Conservation (phyloP, 2,329 filamentous ascomycete species). For the Colletotrichum spaethianum region DNA sequence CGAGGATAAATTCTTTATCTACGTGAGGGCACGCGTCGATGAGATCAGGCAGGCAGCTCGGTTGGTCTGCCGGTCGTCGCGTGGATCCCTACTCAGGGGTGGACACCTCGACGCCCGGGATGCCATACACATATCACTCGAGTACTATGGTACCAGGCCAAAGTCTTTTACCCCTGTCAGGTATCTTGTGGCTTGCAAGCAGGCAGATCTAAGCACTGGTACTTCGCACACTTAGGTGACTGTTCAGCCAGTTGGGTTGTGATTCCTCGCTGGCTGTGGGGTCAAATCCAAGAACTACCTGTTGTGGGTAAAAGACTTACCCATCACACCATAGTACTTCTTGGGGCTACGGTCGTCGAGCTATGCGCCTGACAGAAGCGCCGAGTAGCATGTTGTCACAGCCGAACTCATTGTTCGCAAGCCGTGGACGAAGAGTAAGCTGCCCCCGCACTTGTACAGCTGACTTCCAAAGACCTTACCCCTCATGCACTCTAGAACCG, state of each 20-base stretch:
- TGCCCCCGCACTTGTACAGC: slow-evolving; percentile 37
- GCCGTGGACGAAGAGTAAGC: neutral
- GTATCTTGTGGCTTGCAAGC: too few species aligned
- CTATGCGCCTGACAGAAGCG: neutral
- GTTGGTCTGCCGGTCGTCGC: neutral
- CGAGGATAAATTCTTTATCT: neutral
- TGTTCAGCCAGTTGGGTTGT: too few species aligned
- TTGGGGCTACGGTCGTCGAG: neutral
- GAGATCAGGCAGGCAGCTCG: neutral
- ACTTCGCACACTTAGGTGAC: too few species aligned
- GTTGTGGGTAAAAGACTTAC: too few species aligned
- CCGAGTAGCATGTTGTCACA: neutral
- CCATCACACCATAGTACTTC: too few species aligned
- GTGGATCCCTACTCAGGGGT: neutral
- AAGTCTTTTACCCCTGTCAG: too few species aligned
- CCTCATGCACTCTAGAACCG: slow-evolving; percentile 22
- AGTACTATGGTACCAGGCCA: too few species aligned
- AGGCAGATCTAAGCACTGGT: too few species aligned
- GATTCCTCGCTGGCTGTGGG: too few species aligned
- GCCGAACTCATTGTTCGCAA: slow-evolving; percentile 4
- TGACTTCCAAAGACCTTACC: slow-evolving; percentile 13
- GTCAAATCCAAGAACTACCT: too few species aligned
- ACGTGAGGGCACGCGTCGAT: neutral
- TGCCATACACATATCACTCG: too few species aligned
- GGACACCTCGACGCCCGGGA: neutral